A percentile compares a stretch with the other conserved stretches of the same genome.
Evolutionary conservation across 257 asterid genomes (phyloP).

Genomic region (Solanum chilense): DNA sequence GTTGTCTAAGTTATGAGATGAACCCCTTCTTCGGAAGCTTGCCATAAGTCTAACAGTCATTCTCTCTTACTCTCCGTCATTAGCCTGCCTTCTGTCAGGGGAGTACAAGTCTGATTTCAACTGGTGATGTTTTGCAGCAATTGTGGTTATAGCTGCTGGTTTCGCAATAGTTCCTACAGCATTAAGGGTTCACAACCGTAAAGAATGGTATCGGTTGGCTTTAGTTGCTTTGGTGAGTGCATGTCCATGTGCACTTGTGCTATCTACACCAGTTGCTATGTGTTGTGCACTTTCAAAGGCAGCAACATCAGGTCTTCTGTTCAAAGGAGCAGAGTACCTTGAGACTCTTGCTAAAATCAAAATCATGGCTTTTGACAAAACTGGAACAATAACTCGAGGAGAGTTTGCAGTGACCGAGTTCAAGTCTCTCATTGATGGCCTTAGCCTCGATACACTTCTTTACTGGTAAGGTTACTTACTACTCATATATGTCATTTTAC

Average conservation of each 20-base stretch:
- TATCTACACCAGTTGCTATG: slow-evolving; percentile 88
- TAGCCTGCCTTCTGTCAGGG: not conserved
- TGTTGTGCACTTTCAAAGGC: slow-evolving; percentile 81
- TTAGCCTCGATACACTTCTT: slow-evolving; percentile 30
- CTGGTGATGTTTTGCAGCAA: slow-evolving; percentile 28
- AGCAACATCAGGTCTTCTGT: slow-evolving; percentile 65
- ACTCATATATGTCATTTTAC: not conserved
- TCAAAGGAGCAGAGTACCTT: slow-evolving; percentile 72
- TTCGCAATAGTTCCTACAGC: slow-evolving; percentile 55
- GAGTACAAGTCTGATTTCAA: not conserved
- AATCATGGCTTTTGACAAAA: slow-evolving; percentile 83
- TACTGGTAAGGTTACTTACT: slow-evolving; percentile 38
- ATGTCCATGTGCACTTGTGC: slow-evolving; percentile 84
- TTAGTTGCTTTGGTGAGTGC: slow-evolving; percentile 76
- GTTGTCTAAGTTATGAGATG: no score
- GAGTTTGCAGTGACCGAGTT: slow-evolving; percentile 67
- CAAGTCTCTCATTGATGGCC: slow-evolving; percentile 32
- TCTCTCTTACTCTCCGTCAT: not conserved
- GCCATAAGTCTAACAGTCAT: not conserved
- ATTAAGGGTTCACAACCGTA: slow-evolving; percentile 31
- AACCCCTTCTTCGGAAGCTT: not conserved
- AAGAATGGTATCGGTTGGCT: slow-evolving; percentile 63
- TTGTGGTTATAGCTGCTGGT: slow-evolving; percentile 37
- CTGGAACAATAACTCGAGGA: slow-evolving; percentile 83
- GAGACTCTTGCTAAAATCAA: slow-evolving; percentile 61